Evolutionary conservation across 1,284 basidiomycete genomes (phyloP).

Genomic region (Pseudozyma tsukubaensis): DNA sequence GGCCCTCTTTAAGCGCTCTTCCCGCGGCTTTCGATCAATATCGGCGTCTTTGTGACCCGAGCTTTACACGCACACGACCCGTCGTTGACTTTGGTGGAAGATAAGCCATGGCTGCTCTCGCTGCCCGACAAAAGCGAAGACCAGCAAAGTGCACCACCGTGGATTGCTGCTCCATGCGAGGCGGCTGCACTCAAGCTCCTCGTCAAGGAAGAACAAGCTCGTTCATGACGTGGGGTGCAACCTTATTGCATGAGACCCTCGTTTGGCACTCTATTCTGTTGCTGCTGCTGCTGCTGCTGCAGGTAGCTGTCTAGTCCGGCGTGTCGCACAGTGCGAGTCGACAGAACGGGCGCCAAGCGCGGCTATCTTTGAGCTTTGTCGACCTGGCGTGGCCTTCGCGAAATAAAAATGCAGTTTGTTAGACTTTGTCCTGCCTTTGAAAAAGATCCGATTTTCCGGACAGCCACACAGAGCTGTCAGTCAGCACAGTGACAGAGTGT

Average conservation of each 20-base stretch:
- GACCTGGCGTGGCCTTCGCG: not conserved
- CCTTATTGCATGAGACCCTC: not conserved
- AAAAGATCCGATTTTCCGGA: not conserved
- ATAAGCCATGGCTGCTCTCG: too few relatives aligned
- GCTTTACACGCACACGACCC: too few relatives aligned
- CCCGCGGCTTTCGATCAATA: not conserved
- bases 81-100: too few relatives aligned
- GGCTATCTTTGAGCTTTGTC: constrained; percentile 9
- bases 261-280: constrained; percentile 2
- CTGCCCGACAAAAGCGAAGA: too few relatives aligned
- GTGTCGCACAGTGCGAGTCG: not conserved
- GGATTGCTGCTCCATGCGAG: not conserved
- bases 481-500: not conserved
- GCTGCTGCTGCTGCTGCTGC: not conserved
- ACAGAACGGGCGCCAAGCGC: constrained; percentile 14
- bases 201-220: too few relatives aligned
- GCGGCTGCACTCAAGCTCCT: too few relatives aligned
- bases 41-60: not conserved
- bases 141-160: too few relatives aligned
- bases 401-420: not conserved
- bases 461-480: not conserved
- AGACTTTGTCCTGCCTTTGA: constrained; percentile 4
- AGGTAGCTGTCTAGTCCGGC: constrained; percentile 6
- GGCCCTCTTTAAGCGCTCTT: constrained; percentile 12
- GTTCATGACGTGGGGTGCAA: too few relatives aligned